Evolutionary conservation across 208 protist species (phyloP).

Genomic region (Acanthamoeba culbertsoni): DNA sequence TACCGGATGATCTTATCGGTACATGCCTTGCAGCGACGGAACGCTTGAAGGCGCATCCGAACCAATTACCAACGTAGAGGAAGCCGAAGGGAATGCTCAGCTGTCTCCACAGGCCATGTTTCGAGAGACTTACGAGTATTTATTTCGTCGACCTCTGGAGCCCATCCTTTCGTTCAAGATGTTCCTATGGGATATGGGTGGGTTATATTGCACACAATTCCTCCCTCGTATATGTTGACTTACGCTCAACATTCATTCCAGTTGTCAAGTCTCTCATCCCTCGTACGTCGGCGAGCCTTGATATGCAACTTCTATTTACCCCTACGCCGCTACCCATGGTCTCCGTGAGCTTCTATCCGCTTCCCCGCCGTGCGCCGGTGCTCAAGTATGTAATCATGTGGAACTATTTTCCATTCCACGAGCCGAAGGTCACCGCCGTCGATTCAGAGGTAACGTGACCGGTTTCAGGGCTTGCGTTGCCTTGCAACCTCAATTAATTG

Average conservation of each 20-base stretch:
- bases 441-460: background rate
- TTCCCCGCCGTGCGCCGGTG: background rate
- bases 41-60: too few relatives aligned
- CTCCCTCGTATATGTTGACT: background rate
- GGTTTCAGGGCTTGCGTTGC: background rate
- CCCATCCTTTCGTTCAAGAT: background rate
- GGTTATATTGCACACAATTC: background rate
- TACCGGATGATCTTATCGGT: too few relatives aligned
- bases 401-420: constrained; percentile 3
- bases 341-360: background rate
- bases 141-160: background rate
- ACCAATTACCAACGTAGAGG: too few relatives aligned
- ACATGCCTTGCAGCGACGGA: too few relatives aligned
- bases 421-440: background rate
- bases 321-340: background rate
- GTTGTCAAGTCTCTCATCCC: background rate
- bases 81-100: too few relatives aligned
- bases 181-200: background rate
- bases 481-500: background rate
- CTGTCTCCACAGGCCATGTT: background rate
- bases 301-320: background rate
- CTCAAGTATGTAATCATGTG: background rate
- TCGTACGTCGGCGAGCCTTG: background rate
- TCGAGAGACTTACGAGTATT: background rate
- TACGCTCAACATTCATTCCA: background rate